phyloP scores from a whole-genome alignment of 2,329 filamentous ascomycete genomes.

The Phialemonium atrogriseum region DNA sequence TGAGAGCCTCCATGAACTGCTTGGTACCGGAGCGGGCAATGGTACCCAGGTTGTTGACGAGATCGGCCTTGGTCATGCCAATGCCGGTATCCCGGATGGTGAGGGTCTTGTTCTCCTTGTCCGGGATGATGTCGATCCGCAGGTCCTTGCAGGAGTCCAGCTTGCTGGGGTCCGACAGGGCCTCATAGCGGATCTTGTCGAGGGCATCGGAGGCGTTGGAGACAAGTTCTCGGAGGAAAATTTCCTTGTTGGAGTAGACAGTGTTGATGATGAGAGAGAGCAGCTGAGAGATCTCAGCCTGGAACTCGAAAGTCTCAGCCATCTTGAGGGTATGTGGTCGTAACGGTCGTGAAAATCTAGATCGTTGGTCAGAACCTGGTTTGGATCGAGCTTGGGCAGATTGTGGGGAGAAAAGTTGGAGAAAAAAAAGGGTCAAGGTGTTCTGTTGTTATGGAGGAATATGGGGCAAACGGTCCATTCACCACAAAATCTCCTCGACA shows the following conservation, averaged over 20 bases:
- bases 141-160: constrained; percentile 97
- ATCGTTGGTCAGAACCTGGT: constrained; percentile 1
- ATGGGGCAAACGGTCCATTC: too few relatives aligned
- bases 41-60: constrained; percentile 99
- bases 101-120: constrained; percentile 95
- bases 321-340: constrained; percentile 50
- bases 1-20: constrained; percentile 99
- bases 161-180: constrained; percentile 93
- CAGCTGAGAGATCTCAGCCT: constrained; percentile 99
- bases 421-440: constrained; percentile 7
- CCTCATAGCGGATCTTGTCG: constrained; percentile 99
- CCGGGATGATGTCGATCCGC: constrained; percentile 96
- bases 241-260: constrained; percentile 99
- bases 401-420: constrained; percentile 4
- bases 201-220: constrained; percentile 98
- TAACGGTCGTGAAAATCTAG: constrained; percentile 7
- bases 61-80: constrained; percentile 99
- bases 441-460: too few relatives aligned
- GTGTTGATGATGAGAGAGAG: constrained; percentile 99
- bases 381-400: too few relatives aligned
- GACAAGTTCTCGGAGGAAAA: constrained; percentile 96
- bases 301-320: constrained; percentile 98
- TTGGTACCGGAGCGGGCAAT: constrained; percentile 99
- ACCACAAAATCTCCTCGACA: too few relatives aligned
- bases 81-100: constrained; percentile 98